Percentiles rank a stretch among this genome's conserved stretches.
These are phyloP conservation scores for Candida loeiensis DNA, from an alignment of 805 yeast genomes.

Conservation along the genomic window DNA sequence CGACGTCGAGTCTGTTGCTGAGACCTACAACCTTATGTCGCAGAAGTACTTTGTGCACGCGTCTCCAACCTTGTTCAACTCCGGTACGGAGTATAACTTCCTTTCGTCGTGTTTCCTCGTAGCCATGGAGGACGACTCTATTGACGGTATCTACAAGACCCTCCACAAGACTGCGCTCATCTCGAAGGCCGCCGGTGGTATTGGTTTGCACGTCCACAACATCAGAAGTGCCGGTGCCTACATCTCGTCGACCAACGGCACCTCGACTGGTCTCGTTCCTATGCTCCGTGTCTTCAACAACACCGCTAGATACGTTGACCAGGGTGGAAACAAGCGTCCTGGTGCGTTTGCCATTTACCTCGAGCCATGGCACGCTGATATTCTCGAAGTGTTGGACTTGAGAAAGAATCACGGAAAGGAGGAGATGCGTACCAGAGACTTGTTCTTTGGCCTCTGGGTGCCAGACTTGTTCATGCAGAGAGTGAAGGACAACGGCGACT, in stretches of 20 bases:
- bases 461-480: conserved; percentile 62
- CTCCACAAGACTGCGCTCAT: conserved; percentile 59
- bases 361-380: conserved; percentile 64
- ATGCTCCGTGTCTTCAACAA: conserved; percentile 62
- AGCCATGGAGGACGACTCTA: conserved; percentile 62
- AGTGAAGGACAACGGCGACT: conserved; percentile 51
- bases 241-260: conserved; percentile 61
- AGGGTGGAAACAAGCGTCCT: conserved; percentile 64
- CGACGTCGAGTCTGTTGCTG: conserved; percentile 60
- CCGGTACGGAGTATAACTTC: conserved; percentile 59
- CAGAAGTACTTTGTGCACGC: conserved; percentile 58
- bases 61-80: conserved; percentile 59
- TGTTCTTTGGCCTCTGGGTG: conserved; percentile 62
- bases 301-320: conserved; percentile 62
- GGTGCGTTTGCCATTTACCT: conserved; percentile 60
- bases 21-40: conserved; percentile 75
- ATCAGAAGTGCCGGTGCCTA: conserved; percentile 58
- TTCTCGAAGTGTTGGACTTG: conserved; percentile 55
- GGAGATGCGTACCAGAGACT: conserved; percentile 60
- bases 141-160: conserved; percentile 61
- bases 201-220: conserved; percentile 59
- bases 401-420: conserved; percentile 64
- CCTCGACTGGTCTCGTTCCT: conserved; percentile 60
- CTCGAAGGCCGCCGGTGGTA: conserved; percentile 62
- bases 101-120: conserved; percentile 63